Conservation (phyloP, 164 flowering plant genomes). For the Liriodendron chinense region DNA sequence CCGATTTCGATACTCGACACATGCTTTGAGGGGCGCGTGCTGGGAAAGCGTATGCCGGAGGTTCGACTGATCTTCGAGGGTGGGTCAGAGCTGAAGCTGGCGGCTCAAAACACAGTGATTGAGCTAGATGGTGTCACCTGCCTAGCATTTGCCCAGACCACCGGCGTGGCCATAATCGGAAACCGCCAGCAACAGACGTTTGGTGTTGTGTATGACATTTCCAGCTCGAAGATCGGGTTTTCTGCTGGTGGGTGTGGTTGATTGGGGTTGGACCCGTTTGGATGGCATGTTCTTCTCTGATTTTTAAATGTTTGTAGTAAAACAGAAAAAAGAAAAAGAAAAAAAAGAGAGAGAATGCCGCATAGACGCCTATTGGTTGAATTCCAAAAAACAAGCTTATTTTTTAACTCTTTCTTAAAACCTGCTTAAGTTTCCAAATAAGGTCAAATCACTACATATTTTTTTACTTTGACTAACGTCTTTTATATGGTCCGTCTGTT, state of each 20-base stretch:
- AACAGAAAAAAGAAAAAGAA: too few relatives aligned
- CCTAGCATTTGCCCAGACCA: conserved; percentile 36
- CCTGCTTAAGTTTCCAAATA: too few relatives aligned
- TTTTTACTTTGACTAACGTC: too few relatives aligned
- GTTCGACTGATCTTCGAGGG: conserved; percentile 34
- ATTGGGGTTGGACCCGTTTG: background rate
- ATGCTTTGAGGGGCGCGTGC: conserved; percentile 27
- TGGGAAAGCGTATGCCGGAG: conserved; percentile 22
- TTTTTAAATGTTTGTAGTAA: too few relatives aligned
- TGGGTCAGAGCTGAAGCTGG: conserved; percentile 30
- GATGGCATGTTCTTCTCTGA: too few relatives aligned
- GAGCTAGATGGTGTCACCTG: conserved; percentile 27
- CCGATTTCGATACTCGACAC: conserved; percentile 39
- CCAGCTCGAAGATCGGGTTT: conserved; percentile 38
- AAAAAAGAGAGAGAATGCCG: too few relatives aligned
- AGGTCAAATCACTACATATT: too few relatives aligned
- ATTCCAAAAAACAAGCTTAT: too few relatives aligned
- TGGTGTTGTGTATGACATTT: conserved; percentile 34
- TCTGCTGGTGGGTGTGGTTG: conserved; percentile 35
- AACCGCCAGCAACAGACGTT: conserved; percentile 41
- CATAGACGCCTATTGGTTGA: too few relatives aligned
- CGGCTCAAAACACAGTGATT: conserved; percentile 21
- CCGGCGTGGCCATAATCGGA: conserved; percentile 36
- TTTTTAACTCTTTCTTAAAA: too few relatives aligned
- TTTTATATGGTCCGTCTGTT: too few relatives aligned